phyloP scores from a whole-genome alignment of 768 basidiomycete species.

The Suillus cothurnatus region DNA sequence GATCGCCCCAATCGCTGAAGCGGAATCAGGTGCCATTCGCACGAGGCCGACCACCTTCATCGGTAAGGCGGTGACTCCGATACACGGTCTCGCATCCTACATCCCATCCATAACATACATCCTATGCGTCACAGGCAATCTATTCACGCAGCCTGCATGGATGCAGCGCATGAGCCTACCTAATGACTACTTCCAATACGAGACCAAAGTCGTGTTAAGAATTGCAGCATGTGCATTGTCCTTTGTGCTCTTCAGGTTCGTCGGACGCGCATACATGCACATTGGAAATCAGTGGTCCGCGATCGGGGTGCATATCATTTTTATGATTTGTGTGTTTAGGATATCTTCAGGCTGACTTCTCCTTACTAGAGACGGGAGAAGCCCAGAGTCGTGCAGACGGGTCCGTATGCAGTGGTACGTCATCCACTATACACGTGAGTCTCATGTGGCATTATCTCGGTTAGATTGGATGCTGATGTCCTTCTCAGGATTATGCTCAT shows the following conservation, averaged over 20 bases:
- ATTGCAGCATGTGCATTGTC: slow-evolving; percentile 29
- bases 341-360: background rate
- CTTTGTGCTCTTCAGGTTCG: slow-evolving; percentile 20
- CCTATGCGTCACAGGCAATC: slow-evolving; percentile 26
- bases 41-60: slow-evolving; percentile 17
- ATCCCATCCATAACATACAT: slow-evolving; percentile 33
- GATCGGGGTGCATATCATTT: slow-evolving; percentile 29
- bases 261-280: slow-evolving; percentile 16
- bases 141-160: slow-evolving; percentile 40
- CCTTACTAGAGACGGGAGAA: slow-evolving; percentile 31
- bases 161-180: slow-evolving; percentile 31
- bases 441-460: background rate
- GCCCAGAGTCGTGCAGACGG: slow-evolving; percentile 28
- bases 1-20: slow-evolving; percentile 7
- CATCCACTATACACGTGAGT: slow-evolving; percentile 39
- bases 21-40: slow-evolving; percentile 23
- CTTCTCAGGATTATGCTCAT: background rate
- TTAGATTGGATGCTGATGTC: slow-evolving; percentile 14
- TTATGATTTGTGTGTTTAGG: background rate
- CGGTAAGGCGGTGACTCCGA: slow-evolving; percentile 29
- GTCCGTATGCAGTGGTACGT: slow-evolving; percentile 40
- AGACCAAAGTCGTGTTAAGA: slow-evolving; percentile 27
- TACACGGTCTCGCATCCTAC: slow-evolving; percentile 27
- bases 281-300: slow-evolving; percentile 34
- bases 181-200: slow-evolving; percentile 18